Conservation (phyloP, 1,284 basidiomycete species). For the Hypsizygus ulmarius region DNA sequence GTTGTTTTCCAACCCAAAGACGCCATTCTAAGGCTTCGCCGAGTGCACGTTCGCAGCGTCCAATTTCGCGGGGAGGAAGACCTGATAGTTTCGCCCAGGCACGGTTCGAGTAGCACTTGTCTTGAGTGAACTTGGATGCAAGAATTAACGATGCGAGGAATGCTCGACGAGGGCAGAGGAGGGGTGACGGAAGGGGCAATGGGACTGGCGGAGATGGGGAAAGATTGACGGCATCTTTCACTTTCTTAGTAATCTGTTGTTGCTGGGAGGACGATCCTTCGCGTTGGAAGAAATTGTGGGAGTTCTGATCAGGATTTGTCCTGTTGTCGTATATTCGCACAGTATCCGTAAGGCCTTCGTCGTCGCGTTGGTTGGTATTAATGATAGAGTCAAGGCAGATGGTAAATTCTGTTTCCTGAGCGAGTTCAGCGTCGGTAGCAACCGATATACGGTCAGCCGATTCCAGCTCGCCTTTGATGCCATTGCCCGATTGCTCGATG, state of each 20-base stretch:
- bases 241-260: neutral
- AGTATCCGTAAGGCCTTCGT: slow-evolving; percentile 36
- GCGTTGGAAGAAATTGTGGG: neutral
- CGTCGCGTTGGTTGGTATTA: slow-evolving; percentile 7
- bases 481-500: slow-evolving; percentile 45
- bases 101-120: slow-evolving; percentile 88
- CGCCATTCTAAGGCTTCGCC: slow-evolving; percentile 80
- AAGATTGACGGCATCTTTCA: neutral
- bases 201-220: slow-evolving; percentile 26
- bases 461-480: slow-evolving; percentile 37
- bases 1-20: slow-evolving; percentile 76
- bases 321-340: slow-evolving; percentile 34
- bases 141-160: slow-evolving; percentile 88
- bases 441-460: slow-evolving; percentile 45
- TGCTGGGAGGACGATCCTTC: neutral
- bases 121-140: slow-evolving; percentile 90
- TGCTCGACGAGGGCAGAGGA: slow-evolving; percentile 83
- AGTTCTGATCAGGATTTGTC: neutral
- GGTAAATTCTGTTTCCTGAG: slow-evolving; percentile 28
- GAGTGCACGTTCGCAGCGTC: slow-evolving; percentile 76
- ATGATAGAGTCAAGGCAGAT: slow-evolving; percentile 7
- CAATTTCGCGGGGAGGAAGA: slow-evolving; percentile 73
- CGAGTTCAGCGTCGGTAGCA: slow-evolving; percentile 42
- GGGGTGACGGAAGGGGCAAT: slow-evolving; percentile 73
- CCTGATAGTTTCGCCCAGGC: slow-evolving; percentile 90